phyloP scores from a whole-genome alignment of 2,329 filamentous ascomycete species.

The Aspergillus intermedius region DNA sequence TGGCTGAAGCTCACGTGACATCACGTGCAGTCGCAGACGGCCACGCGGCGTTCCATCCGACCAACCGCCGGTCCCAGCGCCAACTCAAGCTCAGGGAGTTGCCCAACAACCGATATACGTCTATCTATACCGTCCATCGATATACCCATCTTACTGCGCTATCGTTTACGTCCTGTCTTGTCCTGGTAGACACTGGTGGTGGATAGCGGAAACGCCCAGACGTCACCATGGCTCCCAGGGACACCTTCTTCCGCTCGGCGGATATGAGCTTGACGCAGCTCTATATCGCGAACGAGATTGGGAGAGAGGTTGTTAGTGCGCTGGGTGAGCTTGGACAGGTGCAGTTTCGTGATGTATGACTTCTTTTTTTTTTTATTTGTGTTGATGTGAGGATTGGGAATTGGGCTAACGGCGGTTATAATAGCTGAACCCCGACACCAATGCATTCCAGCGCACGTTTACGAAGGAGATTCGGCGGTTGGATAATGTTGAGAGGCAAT shows the following conservation, averaged over 20 bases:
- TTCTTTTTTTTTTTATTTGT: constrained; percentile 1
- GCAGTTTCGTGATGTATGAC: constrained; percentile 89
- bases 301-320: constrained; percentile 92
- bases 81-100: no score
- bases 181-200: constrained; percentile 4
- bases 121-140: no score
- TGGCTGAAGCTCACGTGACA: constrained; percentile 2
- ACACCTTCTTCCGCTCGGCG: constrained; percentile 99
- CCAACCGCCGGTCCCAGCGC: neutral
- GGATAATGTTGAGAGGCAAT: constrained; percentile 95
- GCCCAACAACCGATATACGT: no score
- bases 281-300: constrained; percentile 98
- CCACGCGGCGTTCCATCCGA: constrained; percentile 12
- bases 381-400: neutral
- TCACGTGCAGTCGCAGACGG: constrained; percentile 16
- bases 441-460: constrained; percentile 93
- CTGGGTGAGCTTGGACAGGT: constrained; percentile 93
- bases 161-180: neutral
- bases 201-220: constrained; percentile 15
- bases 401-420: constrained; percentile 13
- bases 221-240: constrained; percentile 57
- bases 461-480: constrained; percentile 95
- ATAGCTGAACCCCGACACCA: constrained; percentile 86
- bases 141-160: no score
- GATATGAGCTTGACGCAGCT: constrained; percentile 99